phyloP scores from a whole-genome alignment of 768 basidiomycete genomes.

The Russula brevipes region DNA sequence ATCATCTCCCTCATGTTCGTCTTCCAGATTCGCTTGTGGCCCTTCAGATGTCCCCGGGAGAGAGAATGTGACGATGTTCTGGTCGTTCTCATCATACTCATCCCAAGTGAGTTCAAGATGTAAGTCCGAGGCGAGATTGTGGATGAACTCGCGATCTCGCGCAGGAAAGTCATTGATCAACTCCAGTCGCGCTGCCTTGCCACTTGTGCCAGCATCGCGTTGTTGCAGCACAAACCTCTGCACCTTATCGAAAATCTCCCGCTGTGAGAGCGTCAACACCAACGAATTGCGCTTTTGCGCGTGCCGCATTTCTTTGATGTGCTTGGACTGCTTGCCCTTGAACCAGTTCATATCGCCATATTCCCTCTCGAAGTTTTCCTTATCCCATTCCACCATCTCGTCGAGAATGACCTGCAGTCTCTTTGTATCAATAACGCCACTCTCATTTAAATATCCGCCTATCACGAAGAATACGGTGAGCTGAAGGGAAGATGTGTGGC shows the following conservation, averaged over 20 bases:
- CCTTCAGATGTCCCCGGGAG: slow-evolving; percentile 46
- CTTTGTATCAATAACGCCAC: slow-evolving; percentile 71
- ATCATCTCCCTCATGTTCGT: slow-evolving; percentile 31
- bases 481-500: background rate
- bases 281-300: slow-evolving; percentile 40
- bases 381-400: slow-evolving; percentile 84
- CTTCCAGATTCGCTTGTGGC: slow-evolving; percentile 33
- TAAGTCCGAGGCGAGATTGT: slow-evolving; percentile 67
- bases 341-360: slow-evolving; percentile 88
- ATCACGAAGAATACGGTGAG: background rate
- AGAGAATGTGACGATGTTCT: slow-evolving; percentile 66
- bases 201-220: slow-evolving; percentile 35
- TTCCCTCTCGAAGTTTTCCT: slow-evolving; percentile 88
- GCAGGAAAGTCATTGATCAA: slow-evolving; percentile 79
- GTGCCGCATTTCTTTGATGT: slow-evolving; percentile 59
- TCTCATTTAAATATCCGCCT: slow-evolving; percentile 94
- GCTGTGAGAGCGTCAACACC: slow-evolving; percentile 73
- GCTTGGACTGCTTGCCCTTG: slow-evolving; percentile 85
- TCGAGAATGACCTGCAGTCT: slow-evolving; percentile 83
- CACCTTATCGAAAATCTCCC: slow-evolving; percentile 73
- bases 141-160: slow-evolving; percentile 75
- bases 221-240: slow-evolving; percentile 62
- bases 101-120: slow-evolving; percentile 86
- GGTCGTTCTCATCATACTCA: slow-evolving; percentile 80
- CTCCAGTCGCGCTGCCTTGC: slow-evolving; percentile 43